Evolutionary conservation across 1,139 yeast genomes (phyloP).

Genomic region (Yarrowia galli): DNA sequence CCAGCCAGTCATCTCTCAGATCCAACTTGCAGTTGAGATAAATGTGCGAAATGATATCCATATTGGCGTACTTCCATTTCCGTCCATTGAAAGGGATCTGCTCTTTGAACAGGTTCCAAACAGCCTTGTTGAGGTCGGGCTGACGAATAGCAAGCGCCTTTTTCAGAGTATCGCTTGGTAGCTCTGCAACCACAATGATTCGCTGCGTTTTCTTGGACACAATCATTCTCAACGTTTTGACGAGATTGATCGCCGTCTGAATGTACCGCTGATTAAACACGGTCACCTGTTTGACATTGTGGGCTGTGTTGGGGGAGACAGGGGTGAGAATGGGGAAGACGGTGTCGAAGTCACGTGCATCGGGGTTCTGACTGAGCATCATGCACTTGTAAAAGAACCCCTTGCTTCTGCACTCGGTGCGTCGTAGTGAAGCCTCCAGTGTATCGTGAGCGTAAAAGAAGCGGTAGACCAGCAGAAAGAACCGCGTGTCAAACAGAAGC

Average conservation of each 20-base stretch:
- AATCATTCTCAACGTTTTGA: constrained; percentile 50
- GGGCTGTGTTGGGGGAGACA: constrained; percentile 26
- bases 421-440: constrained; percentile 47
- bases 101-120: constrained; percentile 73
- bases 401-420: constrained; percentile 53
- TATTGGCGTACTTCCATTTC: constrained; percentile 91
- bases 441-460: constrained; percentile 53
- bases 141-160: constrained; percentile 60
- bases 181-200: constrained; percentile 53
- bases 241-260: constrained; percentile 50
- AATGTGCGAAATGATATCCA: constrained; percentile 91
- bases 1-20: constrained; percentile 86
- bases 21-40: constrained; percentile 76
- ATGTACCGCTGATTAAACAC: constrained; percentile 45
- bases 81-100: constrained; percentile 91
- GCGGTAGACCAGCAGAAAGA: constrained; percentile 56
- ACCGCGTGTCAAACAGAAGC: constrained; percentile 75
- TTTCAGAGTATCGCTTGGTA: constrained; percentile 54
- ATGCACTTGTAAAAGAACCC: constrained; percentile 59
- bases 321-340: constrained; percentile 12
- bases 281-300: constrained; percentile 19
- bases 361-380: constrained; percentile 44
- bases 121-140: constrained; percentile 68
- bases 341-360: constrained; percentile 3
- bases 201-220: constrained; percentile 54